A percentile compares a stretch with the other conserved stretches of the same genome.
These are phyloP conservation scores for Dothistroma septosporum DNA, from an alignment of 2,329 filamentous ascomycete genomes.

Conservation along the genomic window DNA sequence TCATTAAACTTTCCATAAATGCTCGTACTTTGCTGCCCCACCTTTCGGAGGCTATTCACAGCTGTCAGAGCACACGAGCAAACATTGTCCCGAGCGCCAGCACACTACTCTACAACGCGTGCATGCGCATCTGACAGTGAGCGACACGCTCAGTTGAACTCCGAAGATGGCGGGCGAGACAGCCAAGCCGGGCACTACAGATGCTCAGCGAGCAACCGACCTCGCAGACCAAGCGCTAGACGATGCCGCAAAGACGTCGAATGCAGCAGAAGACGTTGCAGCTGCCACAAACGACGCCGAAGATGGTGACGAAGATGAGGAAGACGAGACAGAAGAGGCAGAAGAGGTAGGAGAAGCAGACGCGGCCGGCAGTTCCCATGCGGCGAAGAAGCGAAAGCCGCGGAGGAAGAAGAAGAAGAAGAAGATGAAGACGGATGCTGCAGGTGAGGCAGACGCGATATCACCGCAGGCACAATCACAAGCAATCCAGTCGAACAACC, in stretches of 20 bases:
- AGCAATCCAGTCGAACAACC: constrained; percentile 17
- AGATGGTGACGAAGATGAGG: constrained; percentile 22
- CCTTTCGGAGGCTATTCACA: no score
- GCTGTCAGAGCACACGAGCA: neutral
- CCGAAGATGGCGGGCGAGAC: constrained; percentile 11
- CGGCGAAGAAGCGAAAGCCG: constrained; percentile 29
- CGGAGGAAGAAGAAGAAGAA: constrained; percentile 27
- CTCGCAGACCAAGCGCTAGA: constrained; percentile 21
- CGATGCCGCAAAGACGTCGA: constrained; percentile 10
- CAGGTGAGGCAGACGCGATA: constrained; percentile 10
- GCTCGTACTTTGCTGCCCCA: no score
- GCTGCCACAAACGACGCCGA: constrained; percentile 15
- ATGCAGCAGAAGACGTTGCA: constrained; percentile 20
- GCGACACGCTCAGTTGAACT: neutral
- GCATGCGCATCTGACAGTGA: neutral
- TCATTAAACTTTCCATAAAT: no score
- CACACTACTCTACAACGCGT: neutral
- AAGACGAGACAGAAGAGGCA: constrained; percentile 14
- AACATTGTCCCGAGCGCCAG: neutral
- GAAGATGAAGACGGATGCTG: neutral
- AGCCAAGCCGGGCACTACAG: constrained; percentile 10
- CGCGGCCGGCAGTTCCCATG: neutral
- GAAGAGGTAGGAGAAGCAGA: constrained; percentile 16
- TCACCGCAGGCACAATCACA: neutral
- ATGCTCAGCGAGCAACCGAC: constrained; percentile 18